Conservation (phyloP, 768 basidiomycete species). For the Pholiota conissans region DNA sequence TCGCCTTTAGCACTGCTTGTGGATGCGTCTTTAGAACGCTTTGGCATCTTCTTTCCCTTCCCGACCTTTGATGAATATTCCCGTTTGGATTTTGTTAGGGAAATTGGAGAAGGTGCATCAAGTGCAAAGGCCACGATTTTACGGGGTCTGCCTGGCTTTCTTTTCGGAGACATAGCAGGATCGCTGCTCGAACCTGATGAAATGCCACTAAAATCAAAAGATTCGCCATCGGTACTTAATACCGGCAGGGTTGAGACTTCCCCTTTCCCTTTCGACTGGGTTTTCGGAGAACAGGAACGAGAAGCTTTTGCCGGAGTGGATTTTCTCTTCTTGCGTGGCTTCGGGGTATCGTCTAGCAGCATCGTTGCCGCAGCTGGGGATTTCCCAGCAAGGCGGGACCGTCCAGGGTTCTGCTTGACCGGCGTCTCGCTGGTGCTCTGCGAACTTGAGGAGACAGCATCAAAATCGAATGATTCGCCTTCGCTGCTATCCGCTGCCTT, state of each 20-base stretch:
- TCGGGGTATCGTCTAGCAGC: not conserved
- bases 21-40: not conserved
- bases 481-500: constrained; percentile 10
- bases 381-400: constrained; percentile 11
- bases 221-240: constrained; percentile 18
- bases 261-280: not conserved
- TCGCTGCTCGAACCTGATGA: constrained; percentile 13
- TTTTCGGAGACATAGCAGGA: constrained; percentile 6
- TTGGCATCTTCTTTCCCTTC: not conserved
- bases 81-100: not conserved
- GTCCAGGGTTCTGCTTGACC: constrained; percentile 7
- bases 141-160: constrained; percentile 9
- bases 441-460: constrained; percentile 18
- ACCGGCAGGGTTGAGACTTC: not conserved
- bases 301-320: not conserved
- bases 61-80: not conserved
- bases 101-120: not conserved
- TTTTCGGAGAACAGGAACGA: not conserved
- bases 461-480: constrained; percentile 20
- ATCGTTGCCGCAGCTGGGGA: not conserved
- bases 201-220: constrained; percentile 17
- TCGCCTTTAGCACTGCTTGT: not conserved
- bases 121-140: not conserved
- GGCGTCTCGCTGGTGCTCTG: constrained; percentile 4
- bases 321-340: not conserved